These are phyloP conservation scores for Cladophialophora exuberans DNA, from an alignment of 2,329 filamentous ascomycete species.

Conservation along the genomic window DNA sequence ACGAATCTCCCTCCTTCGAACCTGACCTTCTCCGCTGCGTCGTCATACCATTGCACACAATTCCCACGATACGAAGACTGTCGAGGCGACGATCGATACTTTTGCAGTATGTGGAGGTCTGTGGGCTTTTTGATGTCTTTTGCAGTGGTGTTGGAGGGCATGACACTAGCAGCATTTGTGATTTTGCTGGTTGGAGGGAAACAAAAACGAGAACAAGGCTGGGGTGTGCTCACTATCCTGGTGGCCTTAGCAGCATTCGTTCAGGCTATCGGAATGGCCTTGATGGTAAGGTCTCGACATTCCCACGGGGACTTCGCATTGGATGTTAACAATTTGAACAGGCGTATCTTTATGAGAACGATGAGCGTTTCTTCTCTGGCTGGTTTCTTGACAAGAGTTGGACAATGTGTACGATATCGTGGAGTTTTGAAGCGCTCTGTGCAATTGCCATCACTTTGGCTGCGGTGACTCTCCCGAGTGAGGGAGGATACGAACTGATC, in stretches of 20 bases:
- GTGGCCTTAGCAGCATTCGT: constrained; percentile 67
- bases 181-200: constrained; percentile 79
- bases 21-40: constrained; percentile 63
- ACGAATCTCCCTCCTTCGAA: constrained; percentile 25
- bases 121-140: constrained; percentile 88
- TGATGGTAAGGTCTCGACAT: constrained; percentile 69
- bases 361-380: constrained; percentile 78
- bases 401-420: constrained; percentile 69
- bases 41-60: constrained; percentile 55
- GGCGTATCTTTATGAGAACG: constrained; percentile 82
- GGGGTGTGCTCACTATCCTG: constrained; percentile 73
- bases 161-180: constrained; percentile 75
- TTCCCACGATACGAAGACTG: constrained; percentile 74
- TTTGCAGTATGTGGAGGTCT: constrained; percentile 90
- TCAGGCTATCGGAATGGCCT: constrained; percentile 75
- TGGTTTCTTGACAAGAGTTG: constrained; percentile 82
- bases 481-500: constrained; percentile 85
- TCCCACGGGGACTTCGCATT: neutral
- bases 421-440: constrained; percentile 58
- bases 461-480: constrained; percentile 71
- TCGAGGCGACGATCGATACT: constrained; percentile 67
- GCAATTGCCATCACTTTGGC: constrained; percentile 65
- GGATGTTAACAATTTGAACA: constrained; percentile 41
- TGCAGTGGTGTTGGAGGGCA: constrained; percentile 78
- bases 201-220: constrained; percentile 77